A percentile compares a stretch with the other conserved stretches of the same genome.
phyloP scores from a whole-genome alignment of 768 basidiomycete genomes.

The Phaeolepiota aurea region DNA sequence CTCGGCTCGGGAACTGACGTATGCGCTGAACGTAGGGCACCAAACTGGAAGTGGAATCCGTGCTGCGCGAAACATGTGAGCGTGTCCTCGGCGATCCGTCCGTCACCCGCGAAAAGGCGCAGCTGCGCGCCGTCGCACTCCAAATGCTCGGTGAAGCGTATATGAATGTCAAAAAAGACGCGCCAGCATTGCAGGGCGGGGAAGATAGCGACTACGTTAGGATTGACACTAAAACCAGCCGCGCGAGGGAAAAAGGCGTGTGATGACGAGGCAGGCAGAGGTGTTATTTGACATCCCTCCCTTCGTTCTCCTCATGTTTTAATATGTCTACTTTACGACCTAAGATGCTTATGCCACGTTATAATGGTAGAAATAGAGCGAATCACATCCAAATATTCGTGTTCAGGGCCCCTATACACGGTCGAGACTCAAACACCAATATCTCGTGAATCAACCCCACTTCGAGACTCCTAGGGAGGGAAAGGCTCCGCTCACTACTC shows the following conservation, averaged over 20 bases:
- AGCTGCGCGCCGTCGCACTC: slow-evolving; percentile 71
- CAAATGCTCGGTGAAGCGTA: slow-evolving; percentile 83
- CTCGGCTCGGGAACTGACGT: too few relatives aligned
- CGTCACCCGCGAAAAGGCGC: slow-evolving; percentile 48
- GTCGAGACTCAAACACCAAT: too few relatives aligned
- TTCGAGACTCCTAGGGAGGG: too few relatives aligned
- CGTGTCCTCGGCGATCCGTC: slow-evolving; percentile 56
- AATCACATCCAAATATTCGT: not conserved
- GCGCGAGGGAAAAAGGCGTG: slow-evolving; percentile 24
- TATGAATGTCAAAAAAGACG: slow-evolving; percentile 59
- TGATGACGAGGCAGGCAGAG: not conserved
- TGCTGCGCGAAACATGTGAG: slow-evolving; percentile 85
- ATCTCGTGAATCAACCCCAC: too few relatives aligned
- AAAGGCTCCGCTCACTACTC: too few relatives aligned
- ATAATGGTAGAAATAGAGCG: not conserved
- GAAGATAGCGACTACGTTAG: slow-evolving; percentile 79
- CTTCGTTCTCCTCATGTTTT: too few relatives aligned
- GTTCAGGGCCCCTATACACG: not conserved
- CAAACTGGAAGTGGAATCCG: slow-evolving; percentile 86
- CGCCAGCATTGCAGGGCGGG: slow-evolving; percentile 18
- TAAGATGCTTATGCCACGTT: not conserved
- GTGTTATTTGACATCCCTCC: not conserved
- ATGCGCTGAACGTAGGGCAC: slow-evolving; percentile 73
- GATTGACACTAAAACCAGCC: slow-evolving; percentile 67
- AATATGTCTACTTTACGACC: not conserved